Percentiles rank a stretch among this genome's conserved stretches.
phyloP scores from a whole-genome alignment of 1,139 yeast genomes.

The Yamadazyma sp. region DNA sequence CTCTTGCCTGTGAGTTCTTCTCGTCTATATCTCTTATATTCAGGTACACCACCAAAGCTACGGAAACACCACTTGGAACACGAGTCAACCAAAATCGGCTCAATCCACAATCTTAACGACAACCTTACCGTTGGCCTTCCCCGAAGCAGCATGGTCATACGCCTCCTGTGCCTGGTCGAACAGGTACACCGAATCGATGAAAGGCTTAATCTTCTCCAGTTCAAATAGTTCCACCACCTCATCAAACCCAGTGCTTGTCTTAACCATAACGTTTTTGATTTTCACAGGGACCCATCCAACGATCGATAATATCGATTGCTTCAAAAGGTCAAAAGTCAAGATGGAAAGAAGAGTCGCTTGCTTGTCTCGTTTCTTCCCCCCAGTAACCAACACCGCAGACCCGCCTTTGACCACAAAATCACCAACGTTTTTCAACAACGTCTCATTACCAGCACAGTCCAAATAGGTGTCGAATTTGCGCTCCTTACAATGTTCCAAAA shows the following conservation, averaged over 20 bases:
- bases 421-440: conserved; percentile 12
- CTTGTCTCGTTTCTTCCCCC: conserved; percentile 33
- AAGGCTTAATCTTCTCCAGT: conserved; percentile 40
- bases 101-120: conserved; percentile 26
- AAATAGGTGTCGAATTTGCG: conserved; percentile 37
- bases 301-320: too few relatives aligned
- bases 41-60: too few relatives aligned
- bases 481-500: conserved; percentile 24
- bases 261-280: background rate
- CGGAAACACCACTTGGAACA: too few relatives aligned
- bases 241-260: conserved; percentile 11
- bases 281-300: background rate
- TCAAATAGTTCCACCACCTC: conserved; percentile 31
- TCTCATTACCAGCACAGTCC: conserved; percentile 30
- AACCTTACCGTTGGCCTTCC: conserved; percentile 63
- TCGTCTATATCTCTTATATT: too few relatives aligned
- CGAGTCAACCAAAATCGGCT: too few relatives aligned
- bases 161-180: conserved; percentile 54
- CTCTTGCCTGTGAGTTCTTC: too few relatives aligned
- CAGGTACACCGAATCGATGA: conserved; percentile 53
- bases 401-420: conserved; percentile 22
- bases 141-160: conserved; percentile 41
- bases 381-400: conserved; percentile 49
- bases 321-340: too few relatives aligned
- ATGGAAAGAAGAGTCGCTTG: too few relatives aligned